Percentiles rank a stretch among this genome's conserved stretches.
phyloP scores from a whole-genome alignment of 495 filamentous ascomycete genomes.

The Cudoniella acicularis region DNA sequence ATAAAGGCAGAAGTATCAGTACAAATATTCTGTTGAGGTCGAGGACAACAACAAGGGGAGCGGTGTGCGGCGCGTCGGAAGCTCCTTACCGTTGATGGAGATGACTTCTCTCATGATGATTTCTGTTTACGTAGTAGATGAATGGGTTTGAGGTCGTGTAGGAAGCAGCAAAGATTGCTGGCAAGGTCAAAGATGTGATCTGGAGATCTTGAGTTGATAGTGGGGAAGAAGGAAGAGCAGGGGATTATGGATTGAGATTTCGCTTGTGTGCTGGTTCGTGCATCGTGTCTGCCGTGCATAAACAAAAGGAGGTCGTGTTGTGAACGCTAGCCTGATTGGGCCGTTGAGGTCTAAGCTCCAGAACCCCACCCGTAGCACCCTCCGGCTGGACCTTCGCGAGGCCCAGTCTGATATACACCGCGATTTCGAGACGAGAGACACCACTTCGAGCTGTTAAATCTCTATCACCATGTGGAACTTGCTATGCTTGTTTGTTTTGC shows the following conservation, averaged over 20 bases:
- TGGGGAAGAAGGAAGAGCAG: slow-evolving; percentile 27
- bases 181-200: slow-evolving; percentile 26
- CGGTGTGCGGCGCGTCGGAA: slow-evolving; percentile 26
- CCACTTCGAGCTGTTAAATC: slow-evolving; percentile 7
- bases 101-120: slow-evolving; percentile 97
- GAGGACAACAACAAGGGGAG: slow-evolving; percentile 17
- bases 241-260: slow-evolving; percentile 28
- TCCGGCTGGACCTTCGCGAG: neutral
- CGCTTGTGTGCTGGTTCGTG: slow-evolving; percentile 27
- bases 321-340: slow-evolving; percentile 11
- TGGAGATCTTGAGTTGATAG: slow-evolving; percentile 19
- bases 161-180: slow-evolving; percentile 21
- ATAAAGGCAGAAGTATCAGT: slow-evolving; percentile 32
- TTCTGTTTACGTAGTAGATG: slow-evolving; percentile 22
- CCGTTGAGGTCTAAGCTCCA: slow-evolving; percentile 10
- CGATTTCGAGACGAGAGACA: neutral
- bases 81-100: slow-evolving; percentile 89
- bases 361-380: neutral
- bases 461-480: neutral
- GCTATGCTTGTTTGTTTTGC: slow-evolving; percentile 5
- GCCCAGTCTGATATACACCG: neutral
- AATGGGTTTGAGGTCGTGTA: slow-evolving; percentile 17
- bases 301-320: slow-evolving; percentile 4
- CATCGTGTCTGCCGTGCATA: slow-evolving; percentile 27
- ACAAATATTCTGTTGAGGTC: slow-evolving; percentile 13